Evolutionary conservation across 1,139 yeast species (phyloP).

Genomic region (Hanseniaspora sp.): DNA sequence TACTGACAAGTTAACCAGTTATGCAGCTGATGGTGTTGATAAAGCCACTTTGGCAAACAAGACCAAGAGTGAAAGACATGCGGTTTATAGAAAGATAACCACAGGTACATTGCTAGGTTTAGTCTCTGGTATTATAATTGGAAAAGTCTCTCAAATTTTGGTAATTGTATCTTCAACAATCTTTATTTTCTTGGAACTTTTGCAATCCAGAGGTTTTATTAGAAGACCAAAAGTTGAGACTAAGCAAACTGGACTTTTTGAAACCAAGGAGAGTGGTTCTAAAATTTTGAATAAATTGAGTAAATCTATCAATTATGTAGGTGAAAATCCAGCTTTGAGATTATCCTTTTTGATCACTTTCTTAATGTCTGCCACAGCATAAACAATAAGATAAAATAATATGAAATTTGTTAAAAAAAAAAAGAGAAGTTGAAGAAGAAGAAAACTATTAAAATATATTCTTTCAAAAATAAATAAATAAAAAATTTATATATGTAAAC

Average conservation of each 20-base stretch:
- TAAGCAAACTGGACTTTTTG: no score
- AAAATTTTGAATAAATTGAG: neutral
- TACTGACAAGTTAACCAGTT: neutral
- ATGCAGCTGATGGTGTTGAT: neutral
- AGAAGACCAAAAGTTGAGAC: neutral
- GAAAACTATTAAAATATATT: no score
- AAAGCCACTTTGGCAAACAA: neutral
- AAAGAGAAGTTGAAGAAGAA: no score
- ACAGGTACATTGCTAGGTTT: constrained; percentile 13
- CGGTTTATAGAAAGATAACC: constrained; percentile 13
- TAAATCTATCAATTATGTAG: neutral
- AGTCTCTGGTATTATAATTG: constrained; percentile 12
- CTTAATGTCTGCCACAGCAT: constrained; percentile 10
- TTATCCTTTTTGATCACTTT: constrained; percentile 1
- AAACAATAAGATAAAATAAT: neutral
- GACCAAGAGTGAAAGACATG: constrained; percentile 4
- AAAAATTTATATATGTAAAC: no score
- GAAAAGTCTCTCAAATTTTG: constrained; percentile 7
- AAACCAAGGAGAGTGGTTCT: neutral
- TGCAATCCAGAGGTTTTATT: constrained; percentile 10
- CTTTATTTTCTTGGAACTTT: constrained; percentile 1
- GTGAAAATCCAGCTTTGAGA: constrained; percentile 10
- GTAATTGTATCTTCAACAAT: neutral
- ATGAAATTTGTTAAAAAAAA: no score
- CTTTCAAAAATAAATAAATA: no score